Base-by-base conservation (phyloP, 805 yeast genomes). In the Saccharomyces kudriavzevii region DNA sequence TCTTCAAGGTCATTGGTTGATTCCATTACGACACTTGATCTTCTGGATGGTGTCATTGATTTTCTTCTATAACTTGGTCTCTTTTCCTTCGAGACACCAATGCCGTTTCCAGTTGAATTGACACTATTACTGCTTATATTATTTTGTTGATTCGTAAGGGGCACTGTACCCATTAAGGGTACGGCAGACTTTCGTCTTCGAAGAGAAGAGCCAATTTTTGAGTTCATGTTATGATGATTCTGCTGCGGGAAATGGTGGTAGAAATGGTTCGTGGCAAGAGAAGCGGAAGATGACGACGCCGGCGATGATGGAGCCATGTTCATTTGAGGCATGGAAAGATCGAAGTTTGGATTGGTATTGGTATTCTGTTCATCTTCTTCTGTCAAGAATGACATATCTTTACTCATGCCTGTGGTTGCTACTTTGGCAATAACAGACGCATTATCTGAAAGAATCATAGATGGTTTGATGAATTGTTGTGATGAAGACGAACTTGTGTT, bases 391-490 rank as follows among this genome's bases (percentile, higher is more conserved):
- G 43, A 17, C 22, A 35, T 35, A 17, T 35, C 47, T 31, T 49
- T 52, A 4, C 54, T 58, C n/a, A 54, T 28, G 8, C 59, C 59
- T 29, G 54, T 55, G 14, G 62, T 56, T 2, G 58, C 60, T n/a
- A 57, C 48, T 45, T 55, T 58, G 4, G 60, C 58, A 22, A 58
- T 54, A 4, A 57, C 47, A 2, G 62, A 57, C 3, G 62, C 60
- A 49, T 54, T 57, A 17, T 54, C 57, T 10, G 61, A 58, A 25
- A 57, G 54, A 47, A 59, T 54, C 56, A 56, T 51, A 22, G 63
- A 59, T n/a, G 63, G 64, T 27, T 56, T 52, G 31, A 60, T 57
- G 51, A 59, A 60, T 35, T 54, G 57, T n/a, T 35, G 43, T 2
- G 43, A 35, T 20, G 43, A 35, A 17, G 13, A 5, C 9, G 24